Evolutionary conservation across 1,284 basidiomycete species (phyloP).

Genomic region (Heterobasidion annosum): DNA sequence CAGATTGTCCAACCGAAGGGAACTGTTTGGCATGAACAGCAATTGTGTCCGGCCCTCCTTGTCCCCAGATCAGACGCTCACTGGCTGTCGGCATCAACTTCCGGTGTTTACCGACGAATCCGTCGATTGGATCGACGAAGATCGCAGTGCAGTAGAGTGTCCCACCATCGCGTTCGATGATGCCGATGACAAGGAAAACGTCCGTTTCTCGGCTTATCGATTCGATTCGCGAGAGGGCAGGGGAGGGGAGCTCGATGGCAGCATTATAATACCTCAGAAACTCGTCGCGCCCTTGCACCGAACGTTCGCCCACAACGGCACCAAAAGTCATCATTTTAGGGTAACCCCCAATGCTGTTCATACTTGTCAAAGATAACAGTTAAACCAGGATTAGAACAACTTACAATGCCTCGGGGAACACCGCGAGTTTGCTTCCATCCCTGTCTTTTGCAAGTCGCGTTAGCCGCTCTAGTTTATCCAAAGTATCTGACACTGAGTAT

Average conservation of each 20-base stretch:
- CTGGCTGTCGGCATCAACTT: slow-evolving; percentile 66
- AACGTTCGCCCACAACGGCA: slow-evolving; percentile 44
- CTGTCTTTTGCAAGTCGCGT: slow-evolving; percentile 40
- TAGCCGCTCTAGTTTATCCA: slow-evolving; percentile 47
- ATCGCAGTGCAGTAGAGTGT: slow-evolving; percentile 67
- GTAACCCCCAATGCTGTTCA: slow-evolving; percentile 52
- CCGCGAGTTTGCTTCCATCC: slow-evolving; percentile 45
- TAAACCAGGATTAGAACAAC: slow-evolving; percentile 17
- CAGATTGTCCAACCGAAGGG: slow-evolving; percentile 9
- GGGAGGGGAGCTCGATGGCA: slow-evolving; percentile 50
- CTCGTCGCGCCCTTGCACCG: slow-evolving; percentile 48
- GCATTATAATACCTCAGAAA: slow-evolving; percentile 46
- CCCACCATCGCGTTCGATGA: slow-evolving; percentile 57
- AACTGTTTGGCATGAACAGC: slow-evolving; percentile 21
- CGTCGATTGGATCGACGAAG: slow-evolving; percentile 51
- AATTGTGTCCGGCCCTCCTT: slow-evolving; percentile 30
- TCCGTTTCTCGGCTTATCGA: slow-evolving; percentile 36
- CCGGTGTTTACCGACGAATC: slow-evolving; percentile 57
- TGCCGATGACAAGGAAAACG: slow-evolving; percentile 60
- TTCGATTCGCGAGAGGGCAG: slow-evolving; percentile 40
- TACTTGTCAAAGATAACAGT: slow-evolving; percentile 5
- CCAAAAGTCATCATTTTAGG: slow-evolving; percentile 58
- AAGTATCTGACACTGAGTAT: slow-evolving; percentile 42
- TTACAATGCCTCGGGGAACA: slow-evolving; percentile 71
- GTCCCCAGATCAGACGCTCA: slow-evolving; percentile 66